Base-by-base conservation (phyloP, 2,329 filamentous ascomycete genomes). In the Exserohilum turcica region DNA sequence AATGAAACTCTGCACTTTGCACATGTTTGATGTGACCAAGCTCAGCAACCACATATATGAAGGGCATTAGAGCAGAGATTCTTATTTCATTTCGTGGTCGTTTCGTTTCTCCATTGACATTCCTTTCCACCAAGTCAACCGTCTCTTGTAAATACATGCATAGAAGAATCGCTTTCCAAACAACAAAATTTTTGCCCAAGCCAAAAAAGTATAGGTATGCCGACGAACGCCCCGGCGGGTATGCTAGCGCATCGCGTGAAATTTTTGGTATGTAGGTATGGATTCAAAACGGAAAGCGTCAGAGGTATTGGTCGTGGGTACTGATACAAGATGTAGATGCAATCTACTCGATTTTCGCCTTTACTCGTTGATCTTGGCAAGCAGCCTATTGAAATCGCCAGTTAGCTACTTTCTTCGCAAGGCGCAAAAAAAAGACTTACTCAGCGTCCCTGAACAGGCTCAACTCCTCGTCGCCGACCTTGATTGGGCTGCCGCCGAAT, bases 301-400 rank as follows among this genome's bases (percentile, higher is more conserved):
- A 7, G 18, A 15, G 39, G 40, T 21, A 16, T 32, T 31, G 29
- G 40, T 35, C 10, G 59, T 55, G 54, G 54, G 48, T 70, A 47
- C 49, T 72, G 60, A 56, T 72, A 72, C 68, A 71, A 33, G 13
- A 33, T 21, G 44, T 63, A 65, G 43, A 55, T 60, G 60, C 19
- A 21, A 50, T 33, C 31, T 33, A 31, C 42, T 24, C 24, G 16
- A 16, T 9, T 32, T 21, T 2, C 32, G 16, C 40, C 42, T 68
- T 51, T 90, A 96, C 84, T 97, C 93, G 80, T 91, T 96, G 85
- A 99, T 96, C 89, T 97, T 99, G 77, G 94, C 94, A 57, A 99
- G 86, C 67, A 99, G 91, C 78, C 93, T 97, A 68, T n/a, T 19
- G 5, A 24, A 10, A 69, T 19, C 1, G 15, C 16, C 36, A n/a